phyloP scores from a whole-genome alignment of 2,329 filamentous ascomycete genomes.

The Verticillium isaacii region DNA sequence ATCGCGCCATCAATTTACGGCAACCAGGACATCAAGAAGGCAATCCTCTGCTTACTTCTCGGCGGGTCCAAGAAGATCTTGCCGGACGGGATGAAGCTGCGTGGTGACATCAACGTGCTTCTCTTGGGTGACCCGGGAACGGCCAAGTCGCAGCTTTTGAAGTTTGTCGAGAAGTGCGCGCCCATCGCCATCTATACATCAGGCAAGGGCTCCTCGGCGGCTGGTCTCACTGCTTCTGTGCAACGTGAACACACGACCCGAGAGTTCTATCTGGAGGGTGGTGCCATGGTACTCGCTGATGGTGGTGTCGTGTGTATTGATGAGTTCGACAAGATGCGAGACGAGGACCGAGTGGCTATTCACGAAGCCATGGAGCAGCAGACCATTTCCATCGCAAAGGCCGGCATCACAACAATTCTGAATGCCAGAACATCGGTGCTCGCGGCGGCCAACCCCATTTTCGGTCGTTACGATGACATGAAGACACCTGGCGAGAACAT shows the following conservation, averaged over 20 bases:
- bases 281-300: slow-evolving; percentile 96
- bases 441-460: slow-evolving; percentile 94
- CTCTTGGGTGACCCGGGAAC: slow-evolving; percentile 96
- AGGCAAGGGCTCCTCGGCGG: slow-evolving; percentile 94
- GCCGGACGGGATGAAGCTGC: slow-evolving; percentile 93
- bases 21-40: slow-evolving; percentile 93
- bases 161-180: slow-evolving; percentile 94
- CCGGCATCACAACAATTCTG: slow-evolving; percentile 95
- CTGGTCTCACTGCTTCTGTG: slow-evolving; percentile 94
- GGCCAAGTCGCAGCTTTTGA: slow-evolving; percentile 93
- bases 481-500: slow-evolving; percentile 98
- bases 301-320: slow-evolving; percentile 98
- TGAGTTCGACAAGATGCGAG: slow-evolving; percentile 99
- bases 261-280: slow-evolving; percentile 96
- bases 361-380: slow-evolving; percentile 99
- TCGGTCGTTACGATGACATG: slow-evolving; percentile 96
- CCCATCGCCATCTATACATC: slow-evolving; percentile 99
- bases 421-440: slow-evolving; percentile 94
- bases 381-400: slow-evolving; percentile 98
- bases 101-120: slow-evolving; percentile 97
- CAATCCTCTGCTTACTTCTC: slow-evolving; percentile 87
- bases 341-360: slow-evolving; percentile 95
- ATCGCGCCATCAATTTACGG: slow-evolving; percentile 98
- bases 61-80: slow-evolving; percentile 97
- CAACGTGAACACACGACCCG: slow-evolving; percentile 87